These are phyloP conservation scores for Pontederia paniculata DNA, from an alignment of 176 grass and related monocot genomes.

Conservation along the genomic window DNA sequence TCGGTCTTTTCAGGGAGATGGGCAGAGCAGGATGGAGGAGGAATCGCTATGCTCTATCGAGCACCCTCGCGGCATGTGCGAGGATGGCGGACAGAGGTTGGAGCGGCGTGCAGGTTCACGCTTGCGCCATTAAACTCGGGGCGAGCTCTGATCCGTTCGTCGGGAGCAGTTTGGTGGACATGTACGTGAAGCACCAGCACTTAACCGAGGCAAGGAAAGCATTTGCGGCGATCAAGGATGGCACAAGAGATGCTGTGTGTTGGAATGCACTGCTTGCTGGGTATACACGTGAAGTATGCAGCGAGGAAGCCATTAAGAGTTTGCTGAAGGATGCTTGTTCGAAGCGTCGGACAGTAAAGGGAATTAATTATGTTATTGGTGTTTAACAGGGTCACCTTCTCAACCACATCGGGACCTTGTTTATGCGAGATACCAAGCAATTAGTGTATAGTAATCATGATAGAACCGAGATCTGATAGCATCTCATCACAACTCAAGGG, in stretches of 20 bases:
- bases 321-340: slow-evolving; percentile 56
- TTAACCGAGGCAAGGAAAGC: slow-evolving; percentile 39
- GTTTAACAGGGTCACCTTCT: too few species aligned
- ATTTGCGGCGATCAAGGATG: slow-evolving; percentile 28
- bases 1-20: slow-evolving; percentile 55
- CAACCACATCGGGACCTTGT: too few species aligned
- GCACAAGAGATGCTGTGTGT: slow-evolving; percentile 30
- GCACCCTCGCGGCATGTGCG: slow-evolving; percentile 42
- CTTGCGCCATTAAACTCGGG: slow-evolving; percentile 52
- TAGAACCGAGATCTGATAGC: too few species aligned
- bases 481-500: too few species aligned
- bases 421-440: too few species aligned
- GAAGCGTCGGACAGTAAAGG: too few species aligned
- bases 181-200: slow-evolving; percentile 55
- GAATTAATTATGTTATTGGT: too few species aligned
- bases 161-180: slow-evolving; percentile 46
- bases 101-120: slow-evolving; percentile 55
- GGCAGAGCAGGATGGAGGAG: slow-evolving; percentile 28
- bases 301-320: slow-evolving; percentile 39
- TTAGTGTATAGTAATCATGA: too few species aligned
- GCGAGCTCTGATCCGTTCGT: slow-evolving; percentile 44
- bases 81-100: slow-evolving; percentile 22
- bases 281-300: slow-evolving; percentile 36
- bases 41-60: slow-evolving; percentile 42
- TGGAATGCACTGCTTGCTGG: slow-evolving; percentile 58